Base-by-base conservation (phyloP, 2,329 filamentous ascomycete genomes). In the Ambrosiella beaveri region DNA sequence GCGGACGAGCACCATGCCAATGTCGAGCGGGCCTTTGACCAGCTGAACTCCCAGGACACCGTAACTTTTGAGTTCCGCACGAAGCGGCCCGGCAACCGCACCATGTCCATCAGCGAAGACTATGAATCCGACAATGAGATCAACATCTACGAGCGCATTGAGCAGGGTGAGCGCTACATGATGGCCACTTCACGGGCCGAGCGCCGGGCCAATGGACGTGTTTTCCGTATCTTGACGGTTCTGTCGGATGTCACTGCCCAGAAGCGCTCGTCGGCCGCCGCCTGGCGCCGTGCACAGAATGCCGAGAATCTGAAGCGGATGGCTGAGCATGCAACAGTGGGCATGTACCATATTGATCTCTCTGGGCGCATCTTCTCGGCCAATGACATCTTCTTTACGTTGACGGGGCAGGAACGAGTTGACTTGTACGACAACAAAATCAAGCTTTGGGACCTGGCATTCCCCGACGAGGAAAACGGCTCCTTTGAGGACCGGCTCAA, bases 311-410 rank as follows among this genome's bases (percentile, higher is more conserved):
- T 78, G 36, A 76, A 76, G 63, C 72, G 75, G 49, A 76, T 78
- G 68, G 74, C 75, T 7, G 74, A 78, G 63, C 72, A 74, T 56
- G 75, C 75, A 3, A 77, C 75, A 0, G 75, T 78, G 9, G 75
- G 75, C 56, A 74, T 78, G 73, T 78, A 76, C 62, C 75, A 77
- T 54, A 75, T 77, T 67, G 71, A 74, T 59, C 67, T 73, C n/a
- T 70, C 74, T 27, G 75, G 75, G 11, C 71, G 71, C 2, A 65
- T 78, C 7, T 65, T 77, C 2, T 72, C 73, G 27, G 75, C 75
- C 6, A 79, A 79, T 63, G 75, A 75, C 15, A 69, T 75, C 11
- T 79, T 78, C 62, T 77, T 72, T 65, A 73, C 77, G 60, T 70
- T 78, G 65, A 77, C 73, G 49, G 75, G 75, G 2, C 62, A 78